Evolutionary conservation across 2,329 filamentous ascomycete species (phyloP), one percentile per base, ranked within the genome.

Genomic region (Ascochyta rabiei): DNA sequence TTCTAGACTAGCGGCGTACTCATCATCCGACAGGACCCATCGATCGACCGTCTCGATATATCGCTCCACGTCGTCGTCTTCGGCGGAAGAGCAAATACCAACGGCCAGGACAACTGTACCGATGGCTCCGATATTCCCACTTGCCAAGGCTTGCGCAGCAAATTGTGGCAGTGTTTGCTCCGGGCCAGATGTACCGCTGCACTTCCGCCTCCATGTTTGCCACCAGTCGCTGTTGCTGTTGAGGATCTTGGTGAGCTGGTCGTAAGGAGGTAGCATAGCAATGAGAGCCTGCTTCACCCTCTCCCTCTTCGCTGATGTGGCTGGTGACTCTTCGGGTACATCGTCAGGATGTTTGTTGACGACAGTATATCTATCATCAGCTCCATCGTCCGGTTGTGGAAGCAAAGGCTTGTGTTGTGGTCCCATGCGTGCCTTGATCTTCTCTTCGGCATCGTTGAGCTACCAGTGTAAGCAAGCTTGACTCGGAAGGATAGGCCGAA

Each of bases 1-100:
- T 44, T 84, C 79, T 0, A 84, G 60, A 1, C 77, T 82, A 9
- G 79, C 78, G 13, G 77, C 76, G 51, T 79, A 79, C 42, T 82
- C 78, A 48, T 83, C 81, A 48, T 82, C 79, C 12, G 75, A 73
- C 12, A 80, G 66, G 15, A 85, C 77, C 58, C 81, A 75, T 15
- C 71, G 74, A 43, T 82, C 77, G 15, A 82, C 78, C 16, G 75
- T 70, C 21, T 76, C 73, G 35, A 82, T 71, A 58, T 80, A 82
- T 4, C 70, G 69, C 35, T 81, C 77, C 18, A 81, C 71, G 47
- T 82, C 75, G 39, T 81, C 74, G 28, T 73, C 71, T 23, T 77
- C 72, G 15, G 77, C 73, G 21, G 76, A 75, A n/a, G 64, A 56
- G 41, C 71, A 74, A 13, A 63, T 76, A 54, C 64, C 78, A 59